A percentile compares a stretch with the other conserved stretches of the same genome.
phyloP scores from a whole-genome alignment of 108 stramenopile species.

The Poteriospumella lacustris region DNA sequence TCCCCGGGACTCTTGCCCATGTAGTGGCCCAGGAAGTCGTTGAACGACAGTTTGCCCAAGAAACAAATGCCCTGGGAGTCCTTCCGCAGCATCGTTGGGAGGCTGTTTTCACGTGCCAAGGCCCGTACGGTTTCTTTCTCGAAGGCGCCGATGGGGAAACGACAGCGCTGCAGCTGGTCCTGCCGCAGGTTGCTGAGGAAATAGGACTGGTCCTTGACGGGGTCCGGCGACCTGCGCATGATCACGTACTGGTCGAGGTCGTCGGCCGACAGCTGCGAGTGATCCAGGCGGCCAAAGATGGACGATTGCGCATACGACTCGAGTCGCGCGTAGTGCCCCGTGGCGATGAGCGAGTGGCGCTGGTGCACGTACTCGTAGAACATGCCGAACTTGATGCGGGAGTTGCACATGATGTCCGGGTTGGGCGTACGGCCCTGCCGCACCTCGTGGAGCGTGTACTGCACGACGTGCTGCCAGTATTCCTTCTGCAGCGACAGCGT shows the following conservation, averaged over 20 bases:
- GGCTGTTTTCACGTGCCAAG: slow-evolving; percentile 72
- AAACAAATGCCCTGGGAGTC: slow-evolving; percentile 82
- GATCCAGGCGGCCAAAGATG: no score
- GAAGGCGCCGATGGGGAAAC: slow-evolving; percentile 85
- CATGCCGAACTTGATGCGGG: slow-evolving; percentile 88
- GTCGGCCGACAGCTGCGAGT: no score
- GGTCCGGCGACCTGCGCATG: slow-evolving; percentile 79
- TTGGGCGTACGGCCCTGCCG: slow-evolving; percentile 82
- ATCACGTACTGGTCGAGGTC: no score
- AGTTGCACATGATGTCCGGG: slow-evolving; percentile 95
- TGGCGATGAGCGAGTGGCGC: slow-evolving; percentile 75
- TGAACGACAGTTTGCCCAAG: slow-evolving; percentile 86
- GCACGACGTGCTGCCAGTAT: slow-evolving; percentile 77
- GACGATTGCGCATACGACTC: not conserved
- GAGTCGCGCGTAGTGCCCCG: slow-evolving; percentile 88
- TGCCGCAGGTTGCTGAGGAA: slow-evolving; percentile 85
- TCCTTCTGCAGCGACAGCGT: slow-evolving; percentile 77
- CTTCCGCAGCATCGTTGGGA: slow-evolving; percentile 76
- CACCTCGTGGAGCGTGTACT: slow-evolving; percentile 79
- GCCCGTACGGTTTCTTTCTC: slow-evolving; percentile 78
- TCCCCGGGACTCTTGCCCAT: slow-evolving; percentile 71
- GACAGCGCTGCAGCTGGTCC: slow-evolving; percentile 65
- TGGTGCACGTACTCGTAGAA: slow-evolving; percentile 71
- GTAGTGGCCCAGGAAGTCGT: slow-evolving; percentile 78
- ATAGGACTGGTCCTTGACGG: slow-evolving; percentile 93